A percentile compares a stretch with the other conserved stretches of the same genome.
Evolutionary conservation across 1,284 basidiomycete species (phyloP).

Genomic region (Peniophora sp.): DNA sequence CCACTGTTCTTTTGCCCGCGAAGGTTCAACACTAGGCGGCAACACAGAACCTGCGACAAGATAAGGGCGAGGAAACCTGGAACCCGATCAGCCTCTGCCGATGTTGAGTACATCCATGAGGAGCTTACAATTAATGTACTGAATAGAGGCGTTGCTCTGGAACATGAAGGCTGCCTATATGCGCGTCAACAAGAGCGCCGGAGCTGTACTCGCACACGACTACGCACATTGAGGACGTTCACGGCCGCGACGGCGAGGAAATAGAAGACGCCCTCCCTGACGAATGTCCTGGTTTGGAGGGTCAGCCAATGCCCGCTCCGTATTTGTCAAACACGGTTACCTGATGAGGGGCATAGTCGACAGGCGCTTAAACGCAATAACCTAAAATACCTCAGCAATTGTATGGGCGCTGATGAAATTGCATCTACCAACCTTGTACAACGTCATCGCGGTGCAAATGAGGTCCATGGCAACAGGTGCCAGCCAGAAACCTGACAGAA

Average conservation of each 20-base stretch:
- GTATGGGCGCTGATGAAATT: background rate
- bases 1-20: too few species aligned
- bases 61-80: too few species aligned
- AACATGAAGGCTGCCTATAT: background rate
- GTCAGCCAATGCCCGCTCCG: too few species aligned
- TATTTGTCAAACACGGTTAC: too few species aligned
- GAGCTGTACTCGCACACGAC: background rate
- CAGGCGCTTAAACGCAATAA: background rate
- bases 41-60: too few species aligned
- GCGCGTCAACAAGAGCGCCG: background rate
- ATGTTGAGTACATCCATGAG: too few species aligned
- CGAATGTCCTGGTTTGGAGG: background rate
- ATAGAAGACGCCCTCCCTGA: background rate
- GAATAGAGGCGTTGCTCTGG: background rate
- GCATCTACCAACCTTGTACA: slow-evolving; percentile 3
- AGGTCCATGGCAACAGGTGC: slow-evolving; percentile 8
- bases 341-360: background rate
- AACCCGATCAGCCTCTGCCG: too few species aligned
- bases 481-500: slow-evolving; percentile 5
- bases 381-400: too few species aligned
- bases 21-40: too few species aligned
- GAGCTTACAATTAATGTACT: background rate
- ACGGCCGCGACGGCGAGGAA: background rate
- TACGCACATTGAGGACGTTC: background rate
- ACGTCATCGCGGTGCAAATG: slow-evolving; percentile 7